Base-by-base conservation (phyloP, 2,329 filamentous ascomycete species). In the Pseudofabraea citricarpa region DNA sequence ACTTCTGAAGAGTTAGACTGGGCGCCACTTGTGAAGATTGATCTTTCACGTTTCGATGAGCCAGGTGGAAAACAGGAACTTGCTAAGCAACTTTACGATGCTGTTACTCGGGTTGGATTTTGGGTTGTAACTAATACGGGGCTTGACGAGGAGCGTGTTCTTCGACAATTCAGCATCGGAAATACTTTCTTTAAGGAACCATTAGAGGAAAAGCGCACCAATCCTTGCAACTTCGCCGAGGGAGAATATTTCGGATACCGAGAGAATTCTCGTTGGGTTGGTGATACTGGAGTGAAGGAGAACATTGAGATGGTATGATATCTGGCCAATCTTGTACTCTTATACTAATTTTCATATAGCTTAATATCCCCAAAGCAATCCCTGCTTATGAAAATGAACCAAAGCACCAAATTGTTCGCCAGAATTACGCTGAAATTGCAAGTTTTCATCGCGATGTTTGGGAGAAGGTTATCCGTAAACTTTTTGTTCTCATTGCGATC, bases 71-170 rank as follows among this genome's bases (percentile, higher is more conserved):
- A 74, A 50, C 63, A 74, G 52, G 58, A 64, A 40, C 59, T 77
- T 2, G 71, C 72, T 2, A 69, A 70, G 40, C 70, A 74, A 43
- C 63, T 77, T 5, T 65, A 71, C 15, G 68, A 77, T 50, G 75
- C 74, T 8, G 69, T 73, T 1, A 62, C 63, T 23, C 49, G 65
- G 31, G 61, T 68, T 56, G 74, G 77, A 1, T 77, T 81, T 63
- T 82, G 81, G 61, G 79, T 80, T 48, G 71, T 81, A 23, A 72
- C 72, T 44, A 79, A 81, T 60, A 80, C 76, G 46, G 77, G 76
- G 36, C 66, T 82, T 23, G 64, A 61, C 3, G 75, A 81, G 54
- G 76, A 79, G 35, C 67, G 77, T 51, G 69, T 82, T 2, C 71
- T 81, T 50, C 64, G 66, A 12, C 77, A 82, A 46, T 81, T 81